These are phyloP conservation scores for Dunaliella primolecta DNA, from an alignment of 139 green algal genomes.

Conservation along the genomic window DNA sequence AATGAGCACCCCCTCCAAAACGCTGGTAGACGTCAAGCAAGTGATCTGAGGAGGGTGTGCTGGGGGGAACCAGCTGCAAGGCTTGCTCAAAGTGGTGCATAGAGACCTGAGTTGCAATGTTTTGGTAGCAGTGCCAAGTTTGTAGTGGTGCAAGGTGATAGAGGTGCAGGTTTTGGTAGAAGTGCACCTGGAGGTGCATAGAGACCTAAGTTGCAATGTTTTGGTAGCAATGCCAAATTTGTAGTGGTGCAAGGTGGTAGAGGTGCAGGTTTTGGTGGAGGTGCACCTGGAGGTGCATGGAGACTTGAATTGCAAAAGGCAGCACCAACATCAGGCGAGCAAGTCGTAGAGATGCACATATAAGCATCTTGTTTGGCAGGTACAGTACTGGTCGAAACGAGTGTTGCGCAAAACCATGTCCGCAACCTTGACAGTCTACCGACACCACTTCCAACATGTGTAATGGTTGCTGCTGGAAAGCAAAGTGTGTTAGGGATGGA, in stretches of 20 bases:
- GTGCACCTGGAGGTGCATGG: background rate
- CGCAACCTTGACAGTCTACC: too few species aligned
- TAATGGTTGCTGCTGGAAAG: too few species aligned
- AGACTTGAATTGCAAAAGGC: background rate
- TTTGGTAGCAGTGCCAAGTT: background rate
- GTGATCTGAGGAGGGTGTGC: background rate
- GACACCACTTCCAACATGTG: too few species aligned
- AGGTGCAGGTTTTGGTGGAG: background rate
- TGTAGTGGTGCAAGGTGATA: background rate
- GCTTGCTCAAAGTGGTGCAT: background rate
- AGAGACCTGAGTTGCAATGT: conserved; percentile 1
- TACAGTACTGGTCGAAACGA: too few species aligned
- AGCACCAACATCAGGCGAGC: background rate
- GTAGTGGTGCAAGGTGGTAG: background rate
- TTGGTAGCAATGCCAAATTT: background rate
- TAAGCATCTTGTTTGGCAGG: too few species aligned
- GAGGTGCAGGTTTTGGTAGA: background rate
- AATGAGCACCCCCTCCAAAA: too few species aligned
- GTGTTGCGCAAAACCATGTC: too few species aligned
- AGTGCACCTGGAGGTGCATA: background rate
- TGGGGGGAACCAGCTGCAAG: conserved; percentile 1
- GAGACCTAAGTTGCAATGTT: background rate
- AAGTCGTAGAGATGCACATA: background rate
- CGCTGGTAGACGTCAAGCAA: background rate
- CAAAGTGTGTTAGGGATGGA: too few species aligned